phyloP scores from a whole-genome alignment of 2,329 filamentous ascomycete species.

The Bipolaris oryzae region DNA sequence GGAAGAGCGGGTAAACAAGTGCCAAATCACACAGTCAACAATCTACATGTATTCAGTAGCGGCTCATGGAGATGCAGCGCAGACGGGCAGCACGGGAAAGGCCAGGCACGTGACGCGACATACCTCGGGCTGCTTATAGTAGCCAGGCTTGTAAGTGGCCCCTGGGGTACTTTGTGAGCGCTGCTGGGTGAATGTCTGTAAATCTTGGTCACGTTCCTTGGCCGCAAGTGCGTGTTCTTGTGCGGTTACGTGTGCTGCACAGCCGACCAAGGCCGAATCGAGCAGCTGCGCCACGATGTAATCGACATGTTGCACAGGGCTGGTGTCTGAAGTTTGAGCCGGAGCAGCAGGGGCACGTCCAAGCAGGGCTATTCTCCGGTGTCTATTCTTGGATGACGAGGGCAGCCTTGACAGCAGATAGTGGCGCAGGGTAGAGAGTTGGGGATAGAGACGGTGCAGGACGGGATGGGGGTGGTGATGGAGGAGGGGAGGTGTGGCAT shows the following conservation, averaged over 20 bases:
- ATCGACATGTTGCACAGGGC: slow-evolving; percentile 49
- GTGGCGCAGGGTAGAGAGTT: slow-evolving; percentile 70
- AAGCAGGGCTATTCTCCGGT: slow-evolving; percentile 53
- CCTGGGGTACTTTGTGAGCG: slow-evolving; percentile 41
- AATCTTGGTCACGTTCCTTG: slow-evolving; percentile 44
- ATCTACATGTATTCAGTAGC: slow-evolving; percentile 45
- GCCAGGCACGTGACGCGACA: slow-evolving; percentile 22
- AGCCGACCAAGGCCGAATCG: slow-evolving; percentile 72
- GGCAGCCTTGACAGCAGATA: slow-evolving; percentile 73
- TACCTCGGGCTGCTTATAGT: slow-evolving; percentile 53
- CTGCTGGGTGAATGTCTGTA: slow-evolving; percentile 55
- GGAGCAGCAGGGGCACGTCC: slow-evolving; percentile 20
- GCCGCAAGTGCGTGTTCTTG: slow-evolving; percentile 57
- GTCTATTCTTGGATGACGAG: slow-evolving; percentile 63
- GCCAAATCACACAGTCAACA: slow-evolving; percentile 67
- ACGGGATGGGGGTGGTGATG: slow-evolving; percentile 62
- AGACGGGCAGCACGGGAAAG: not conserved
- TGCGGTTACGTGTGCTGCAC: slow-evolving; percentile 43
- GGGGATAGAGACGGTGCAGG: slow-evolving; percentile 70
- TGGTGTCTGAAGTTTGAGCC: slow-evolving; percentile 14
- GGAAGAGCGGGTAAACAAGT: slow-evolving; percentile 68
- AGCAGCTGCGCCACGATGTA: slow-evolving; percentile 62
- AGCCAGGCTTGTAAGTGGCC: slow-evolving; percentile 39
- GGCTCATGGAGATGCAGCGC: not conserved
- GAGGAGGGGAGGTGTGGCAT: slow-evolving; percentile 31